Percentiles rank a stretch among this genome's conserved stretches.
phyloP scores from a whole-genome alignment of 2,329 filamentous ascomycete species.

The Neoarthrinium moseri region DNA sequence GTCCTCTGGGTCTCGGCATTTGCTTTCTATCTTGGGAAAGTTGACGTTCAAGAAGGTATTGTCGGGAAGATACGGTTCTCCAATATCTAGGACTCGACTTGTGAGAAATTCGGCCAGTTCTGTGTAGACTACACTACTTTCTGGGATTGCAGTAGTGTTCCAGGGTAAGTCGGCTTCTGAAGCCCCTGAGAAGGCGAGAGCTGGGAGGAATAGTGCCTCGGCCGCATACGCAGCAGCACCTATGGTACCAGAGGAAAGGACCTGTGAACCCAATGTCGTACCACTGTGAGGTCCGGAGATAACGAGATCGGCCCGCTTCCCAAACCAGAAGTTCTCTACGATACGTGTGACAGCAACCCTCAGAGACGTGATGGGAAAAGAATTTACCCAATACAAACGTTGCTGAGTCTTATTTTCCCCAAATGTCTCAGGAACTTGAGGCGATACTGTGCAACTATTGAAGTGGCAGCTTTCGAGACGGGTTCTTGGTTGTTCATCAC shows the following conservation, averaged over 20 bases:
- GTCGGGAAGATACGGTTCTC: conserved; percentile 61
- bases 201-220: conserved; percentile 54
- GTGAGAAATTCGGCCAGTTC: conserved; percentile 60
- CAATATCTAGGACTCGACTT: conserved; percentile 50
- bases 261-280: conserved; percentile 54
- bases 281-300: conserved; percentile 60
- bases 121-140: conserved; percentile 60
- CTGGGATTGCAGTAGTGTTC: conserved; percentile 50
- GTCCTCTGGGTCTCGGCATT: conserved; percentile 49
- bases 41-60: conserved; percentile 69
- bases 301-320: conserved; percentile 57
- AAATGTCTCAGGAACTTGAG: too few species aligned
- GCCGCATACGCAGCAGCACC: conserved; percentile 62
- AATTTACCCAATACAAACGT: conserved; percentile 71
- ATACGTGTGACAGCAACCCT: conserved; percentile 60
- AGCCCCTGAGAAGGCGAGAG: conserved; percentile 65
- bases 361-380: conserved; percentile 64
- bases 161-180: conserved; percentile 50
- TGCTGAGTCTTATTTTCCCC: too few species aligned
- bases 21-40: conserved; percentile 52
- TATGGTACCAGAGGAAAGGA: conserved; percentile 66
- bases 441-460: conserved; percentile 62
- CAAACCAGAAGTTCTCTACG: conserved; percentile 51
- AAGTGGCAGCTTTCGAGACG: conserved; percentile 57
- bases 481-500: conserved; percentile 43